Conservation (phyloP, 495 filamentous ascomycete genomes). For the Penicillium paradoxum region DNA sequence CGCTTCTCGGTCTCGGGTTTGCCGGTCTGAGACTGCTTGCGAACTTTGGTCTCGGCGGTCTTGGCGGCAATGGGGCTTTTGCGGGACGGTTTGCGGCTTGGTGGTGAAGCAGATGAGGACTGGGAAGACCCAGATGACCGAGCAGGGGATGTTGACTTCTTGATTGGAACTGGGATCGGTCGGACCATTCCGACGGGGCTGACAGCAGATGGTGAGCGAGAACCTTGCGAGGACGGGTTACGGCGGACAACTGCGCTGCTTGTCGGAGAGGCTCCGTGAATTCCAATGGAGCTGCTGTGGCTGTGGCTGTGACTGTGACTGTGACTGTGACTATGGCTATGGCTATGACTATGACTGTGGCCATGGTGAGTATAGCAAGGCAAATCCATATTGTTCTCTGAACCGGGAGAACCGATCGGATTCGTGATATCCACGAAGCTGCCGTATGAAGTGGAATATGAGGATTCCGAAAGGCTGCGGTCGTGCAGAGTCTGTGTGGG, state of each 20-base stretch:
- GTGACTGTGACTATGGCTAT: constrained; percentile 14
- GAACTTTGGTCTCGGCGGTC: constrained; percentile 71
- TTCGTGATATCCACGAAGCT: constrained; percentile 77
- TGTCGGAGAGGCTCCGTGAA: constrained; percentile 21
- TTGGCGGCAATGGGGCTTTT: constrained; percentile 76
- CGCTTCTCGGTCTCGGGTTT: constrained; percentile 87
- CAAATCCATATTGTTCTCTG: constrained; percentile 60
- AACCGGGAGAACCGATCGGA: constrained; percentile 64
- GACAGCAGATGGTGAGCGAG: constrained; percentile 50
- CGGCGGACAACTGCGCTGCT: constrained; percentile 39
- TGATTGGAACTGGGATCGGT: constrained; percentile 60
- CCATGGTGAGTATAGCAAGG: constrained; percentile 39
- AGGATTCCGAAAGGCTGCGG: constrained; percentile 79
- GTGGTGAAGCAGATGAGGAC: constrained; percentile 59
- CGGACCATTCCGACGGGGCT: constrained; percentile 66
- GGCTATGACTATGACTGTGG: constrained; percentile 23
- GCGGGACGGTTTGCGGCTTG: constrained; percentile 59
- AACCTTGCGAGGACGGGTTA: constrained; percentile 39
- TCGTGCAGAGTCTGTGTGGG: constrained; percentile 80
- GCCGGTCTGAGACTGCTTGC: constrained; percentile 63
- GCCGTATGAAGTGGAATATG: constrained; percentile 66
- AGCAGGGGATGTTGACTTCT: constrained; percentile 57
- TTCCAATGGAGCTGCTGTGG: constrained; percentile 33
- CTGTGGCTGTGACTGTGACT: constrained; percentile 17
- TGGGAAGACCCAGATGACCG: constrained; percentile 51